Conservation (phyloP, 345 rosid genomes). For the Populus nigra region DNA sequence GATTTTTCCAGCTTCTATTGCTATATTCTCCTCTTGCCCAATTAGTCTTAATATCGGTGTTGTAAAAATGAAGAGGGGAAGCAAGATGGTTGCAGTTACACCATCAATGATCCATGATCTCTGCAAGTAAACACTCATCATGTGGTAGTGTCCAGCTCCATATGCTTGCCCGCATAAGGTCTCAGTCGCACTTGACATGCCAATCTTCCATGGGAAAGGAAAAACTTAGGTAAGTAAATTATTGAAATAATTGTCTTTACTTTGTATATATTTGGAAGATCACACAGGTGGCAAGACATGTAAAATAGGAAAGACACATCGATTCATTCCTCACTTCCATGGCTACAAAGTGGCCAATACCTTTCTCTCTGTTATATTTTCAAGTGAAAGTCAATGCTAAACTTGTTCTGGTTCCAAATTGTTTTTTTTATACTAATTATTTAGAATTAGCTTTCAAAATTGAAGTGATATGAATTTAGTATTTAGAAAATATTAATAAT, state of each 20-base stretch:
- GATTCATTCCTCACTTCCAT: too few species aligned
- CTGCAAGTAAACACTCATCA: conserved; percentile 38
- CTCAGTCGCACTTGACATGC: conserved; percentile 44
- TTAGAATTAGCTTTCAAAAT: too few species aligned
- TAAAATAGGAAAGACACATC: too few species aligned
- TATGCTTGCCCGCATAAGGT: conserved; percentile 45
- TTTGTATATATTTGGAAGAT: conserved; percentile 35
- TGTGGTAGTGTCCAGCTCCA: conserved; percentile 36
- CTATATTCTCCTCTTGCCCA: not conserved
- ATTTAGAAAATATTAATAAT: too few species aligned
- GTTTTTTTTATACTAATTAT: too few species aligned
- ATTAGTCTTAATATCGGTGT: not conserved
- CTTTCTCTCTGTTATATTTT: too few species aligned
- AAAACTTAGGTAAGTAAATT: not conserved
- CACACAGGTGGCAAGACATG: conserved; percentile 47
- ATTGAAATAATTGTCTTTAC: not conserved
- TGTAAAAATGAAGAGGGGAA: conserved; percentile 17
- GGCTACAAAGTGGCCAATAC: too few species aligned
- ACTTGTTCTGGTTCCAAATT: too few species aligned
- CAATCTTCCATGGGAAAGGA: conserved; percentile 22
- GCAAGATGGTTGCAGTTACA: conserved; percentile 2
- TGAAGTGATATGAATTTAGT: too few species aligned
- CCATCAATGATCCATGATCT: conserved; percentile 22
- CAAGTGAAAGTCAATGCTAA: too few species aligned
- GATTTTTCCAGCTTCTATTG: conserved; percentile 7